Base-by-base conservation (phyloP, 2,329 filamentous ascomycete genomes). In the Stagonosporopsis rhizophila region DNA sequence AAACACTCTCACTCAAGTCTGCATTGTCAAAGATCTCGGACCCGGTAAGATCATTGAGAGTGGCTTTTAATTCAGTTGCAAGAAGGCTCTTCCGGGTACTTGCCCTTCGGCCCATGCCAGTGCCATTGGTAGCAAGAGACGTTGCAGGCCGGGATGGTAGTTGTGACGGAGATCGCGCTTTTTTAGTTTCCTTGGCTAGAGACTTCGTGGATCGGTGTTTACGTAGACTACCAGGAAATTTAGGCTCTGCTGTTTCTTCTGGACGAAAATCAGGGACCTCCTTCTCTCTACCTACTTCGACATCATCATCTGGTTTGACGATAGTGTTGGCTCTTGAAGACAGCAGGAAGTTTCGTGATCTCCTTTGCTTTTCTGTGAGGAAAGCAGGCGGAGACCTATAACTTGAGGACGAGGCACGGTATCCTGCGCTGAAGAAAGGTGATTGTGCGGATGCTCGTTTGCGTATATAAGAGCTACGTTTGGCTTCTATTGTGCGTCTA, bases 381-480 rank as follows among this genome's bases (percentile, higher is more conserved):
- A 65, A 59, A 8, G 59, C 56, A 41, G 66, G 64, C 17, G 68
- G 62, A 15, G 61, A 64, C 40, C 59, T 67, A 51, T 72, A 71
- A 38, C 59, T 72, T 2, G 68, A 67, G 3, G 71, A 74, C 2
- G 71, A 72, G n/a, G 64, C 62, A 17, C 72, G 66, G n/a, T 67
- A 65, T 12, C 60, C 61, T 14, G 74, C 73, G 5, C 73, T 71
- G 54, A 80, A 80, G 32, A 80, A 75, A 4, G 78, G 75, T 14
- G 73, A 69, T 28, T 60, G 71, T 12, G 68, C 73, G 17, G 73
- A 74, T 2, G 75, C 75, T 32, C 79, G 73, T 52, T 80, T 77
- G 15, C 73, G 66, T 39, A 80, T 76, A 60, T 76, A 80, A 14
- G 75, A 79, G 46, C 74, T 69, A 6, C 79, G 73, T 53, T 77